Conservation (phyloP, 2,329 filamentous ascomycete genomes). For the Fusarium sp. region DNA sequence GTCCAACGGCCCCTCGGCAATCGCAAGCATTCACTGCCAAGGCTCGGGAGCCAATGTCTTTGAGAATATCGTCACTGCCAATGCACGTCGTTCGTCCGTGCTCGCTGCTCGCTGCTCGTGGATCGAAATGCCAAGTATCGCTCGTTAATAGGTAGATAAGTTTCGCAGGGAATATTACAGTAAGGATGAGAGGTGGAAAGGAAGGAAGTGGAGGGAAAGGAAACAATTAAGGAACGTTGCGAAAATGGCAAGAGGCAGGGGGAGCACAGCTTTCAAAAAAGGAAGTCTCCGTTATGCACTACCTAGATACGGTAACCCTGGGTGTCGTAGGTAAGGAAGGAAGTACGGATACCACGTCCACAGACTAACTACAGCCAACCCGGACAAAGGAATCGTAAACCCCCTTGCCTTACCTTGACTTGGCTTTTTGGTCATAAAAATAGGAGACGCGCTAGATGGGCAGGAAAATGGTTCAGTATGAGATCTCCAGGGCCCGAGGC, state of each 20-base stretch:
- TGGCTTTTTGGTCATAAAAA: constrained; percentile 28
- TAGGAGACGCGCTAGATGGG: constrained; percentile 11
- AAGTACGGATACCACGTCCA: constrained; percentile 11
- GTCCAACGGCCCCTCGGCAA: constrained; percentile 32
- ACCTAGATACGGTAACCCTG: constrained; percentile 23
- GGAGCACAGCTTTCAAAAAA: constrained; percentile 33
- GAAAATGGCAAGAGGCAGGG: constrained; percentile 26
- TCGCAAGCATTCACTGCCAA: constrained; percentile 45
- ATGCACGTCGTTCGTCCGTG: constrained; percentile 29
- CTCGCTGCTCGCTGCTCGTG: constrained; percentile 27
- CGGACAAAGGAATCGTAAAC: constrained; percentile 8
- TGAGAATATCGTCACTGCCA: constrained; percentile 12
- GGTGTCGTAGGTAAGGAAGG: constrained; percentile 20
- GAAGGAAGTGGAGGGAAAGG: neutral
- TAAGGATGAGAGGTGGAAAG: neutral
- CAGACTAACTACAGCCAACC: neutral
- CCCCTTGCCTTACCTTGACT: constrained; percentile 22
- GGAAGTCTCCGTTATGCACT: constrained; percentile 35
- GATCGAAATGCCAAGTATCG: constrained; percentile 1
- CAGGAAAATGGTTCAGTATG: too few relatives aligned
- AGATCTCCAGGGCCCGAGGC: neutral
- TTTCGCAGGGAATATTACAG: neutral
- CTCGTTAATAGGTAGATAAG: neutral
- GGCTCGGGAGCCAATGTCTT: constrained; percentile 45
- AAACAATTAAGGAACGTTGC: neutral